Evolutionary conservation across 305 asterid genomes (phyloP).

Genomic region (Plantago rigida): DNA sequence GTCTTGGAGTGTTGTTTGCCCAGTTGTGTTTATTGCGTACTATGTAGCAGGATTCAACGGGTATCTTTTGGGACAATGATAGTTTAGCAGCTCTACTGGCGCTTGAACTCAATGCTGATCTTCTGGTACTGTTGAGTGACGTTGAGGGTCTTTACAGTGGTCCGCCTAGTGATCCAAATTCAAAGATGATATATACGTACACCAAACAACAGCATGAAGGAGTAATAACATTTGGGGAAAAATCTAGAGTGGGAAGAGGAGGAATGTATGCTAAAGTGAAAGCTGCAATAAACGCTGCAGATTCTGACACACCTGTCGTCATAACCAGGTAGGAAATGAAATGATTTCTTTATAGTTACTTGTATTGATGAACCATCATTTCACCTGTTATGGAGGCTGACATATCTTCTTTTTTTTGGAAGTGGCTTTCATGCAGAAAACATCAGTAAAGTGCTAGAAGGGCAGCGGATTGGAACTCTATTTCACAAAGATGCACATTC

Average conservation of each 20-base stretch:
- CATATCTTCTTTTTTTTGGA: conserved; percentile 22
- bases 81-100: conserved; percentile 61
- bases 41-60: conserved; percentile 52
- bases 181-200: conserved; percentile 45
- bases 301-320: conserved; percentile 55
- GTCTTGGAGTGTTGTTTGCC: neutral
- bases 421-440: conserved; percentile 50
- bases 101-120: conserved; percentile 55
- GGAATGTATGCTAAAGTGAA: conserved; percentile 70
- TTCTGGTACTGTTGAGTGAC: conserved; percentile 57
- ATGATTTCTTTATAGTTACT: neutral
- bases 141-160: conserved; percentile 66
- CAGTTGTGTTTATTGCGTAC: neutral
- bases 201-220: conserved; percentile 44
- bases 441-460: conserved; percentile 43
- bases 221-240: conserved; percentile 48
- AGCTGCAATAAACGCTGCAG: conserved; percentile 50
- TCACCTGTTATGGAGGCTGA: neutral
- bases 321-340: conserved; percentile 40
- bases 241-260: conserved; percentile 65
- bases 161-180: conserved; percentile 57
- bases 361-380: neutral
- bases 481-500: conserved; percentile 51
- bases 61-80: conserved; percentile 67
- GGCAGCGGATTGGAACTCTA: conserved; percentile 50